Evolutionary conservation across 2,329 filamentous ascomycete genomes (phyloP), one percentile per base, ranked within the genome.

Genomic region (Scedosporium minutisporum): DNA sequence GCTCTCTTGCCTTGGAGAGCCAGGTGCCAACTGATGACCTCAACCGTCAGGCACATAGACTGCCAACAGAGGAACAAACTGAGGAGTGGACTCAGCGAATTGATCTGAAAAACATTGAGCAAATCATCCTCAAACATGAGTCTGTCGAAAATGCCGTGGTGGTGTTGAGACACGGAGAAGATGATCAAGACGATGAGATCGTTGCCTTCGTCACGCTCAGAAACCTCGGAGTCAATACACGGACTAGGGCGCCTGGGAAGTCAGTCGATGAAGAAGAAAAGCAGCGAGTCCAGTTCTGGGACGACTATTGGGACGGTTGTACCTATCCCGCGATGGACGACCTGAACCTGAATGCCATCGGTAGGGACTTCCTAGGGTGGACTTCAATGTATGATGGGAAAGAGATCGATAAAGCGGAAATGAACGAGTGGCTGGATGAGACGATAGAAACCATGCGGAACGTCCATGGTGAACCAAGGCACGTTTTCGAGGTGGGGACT

Each of bases 371-470:
- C 29, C 65, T 64, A 0, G 69, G 68, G 9, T 73, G 72, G 72
- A 71, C 65, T 4, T 73, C 72, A 0, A 71, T 71, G 68, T 72
- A 71, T 33, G 67, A 73, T 44, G 71, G 70, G 3, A 65, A 14
- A 0, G 9, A 63, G 1, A 70, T 73, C 3, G 66, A 70, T 48
- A 67, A 65, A 38, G 61, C 1, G 1, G 69, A 73, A 27, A 73
- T 73, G 72, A 60, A 68, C 2, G 71, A 71, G 57, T 73, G 71
- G 72, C 65, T 73, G 0, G 67, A 71, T 7, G 72, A 73, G 10
- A 71, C 70, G 0, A 69, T 72, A 0, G 14, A 59, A 1, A 63
- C 66, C 0, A 65, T 72, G 1, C 64, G 57, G 10, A 65, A 69
- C 4, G 66, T 64, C 7, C n/a, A n/a, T n/a, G 42, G 27, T 12